phyloP scores from a whole-genome alignment of 345 rosid species.

The Gossypium longicalyx region DNA sequence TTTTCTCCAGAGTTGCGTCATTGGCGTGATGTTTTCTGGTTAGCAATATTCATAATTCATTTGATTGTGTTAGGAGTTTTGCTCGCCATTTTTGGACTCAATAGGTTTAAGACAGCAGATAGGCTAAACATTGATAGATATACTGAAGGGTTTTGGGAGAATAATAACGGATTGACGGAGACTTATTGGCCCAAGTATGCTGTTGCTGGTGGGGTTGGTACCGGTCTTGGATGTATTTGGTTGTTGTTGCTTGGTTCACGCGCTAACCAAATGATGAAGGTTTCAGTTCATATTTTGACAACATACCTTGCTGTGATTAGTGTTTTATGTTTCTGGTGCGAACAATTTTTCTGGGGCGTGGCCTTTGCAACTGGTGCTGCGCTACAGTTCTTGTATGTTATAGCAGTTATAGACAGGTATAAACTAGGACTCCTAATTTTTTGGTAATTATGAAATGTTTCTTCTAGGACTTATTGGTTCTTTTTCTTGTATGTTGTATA shows the following conservation, averaged over 20 bases:
- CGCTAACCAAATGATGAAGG: slow-evolving; percentile 80
- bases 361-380: slow-evolving; percentile 75
- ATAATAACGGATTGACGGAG: slow-evolving; percentile 57
- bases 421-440: not conserved
- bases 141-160: slow-evolving; percentile 39
- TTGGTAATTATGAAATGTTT: not conserved
- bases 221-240: slow-evolving; percentile 73
- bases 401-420: slow-evolving; percentile 92
- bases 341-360: slow-evolving; percentile 73
- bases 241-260: slow-evolving; percentile 68
- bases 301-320: slow-evolving; percentile 88
- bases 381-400: slow-evolving; percentile 89
- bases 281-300: slow-evolving; percentile 84
- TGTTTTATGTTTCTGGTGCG: slow-evolving; percentile 87
- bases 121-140: slow-evolving; percentile 72
- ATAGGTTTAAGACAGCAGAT: slow-evolving; percentile 64
- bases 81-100: slow-evolving; percentile 65
- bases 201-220: slow-evolving; percentile 71
- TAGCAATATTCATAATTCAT: slow-evolving; percentile 68
- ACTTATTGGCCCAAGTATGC: slow-evolving; percentile 91
- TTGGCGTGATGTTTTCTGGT: slow-evolving; percentile 95
- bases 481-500: not conserved
- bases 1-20: slow-evolving; percentile 46
- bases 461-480: not conserved
- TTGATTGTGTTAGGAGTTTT: slow-evolving; percentile 58